These are phyloP conservation scores for Cetradonia linearis DNA, from an alignment of 495 filamentous ascomycete species.

Conservation along the genomic window DNA sequence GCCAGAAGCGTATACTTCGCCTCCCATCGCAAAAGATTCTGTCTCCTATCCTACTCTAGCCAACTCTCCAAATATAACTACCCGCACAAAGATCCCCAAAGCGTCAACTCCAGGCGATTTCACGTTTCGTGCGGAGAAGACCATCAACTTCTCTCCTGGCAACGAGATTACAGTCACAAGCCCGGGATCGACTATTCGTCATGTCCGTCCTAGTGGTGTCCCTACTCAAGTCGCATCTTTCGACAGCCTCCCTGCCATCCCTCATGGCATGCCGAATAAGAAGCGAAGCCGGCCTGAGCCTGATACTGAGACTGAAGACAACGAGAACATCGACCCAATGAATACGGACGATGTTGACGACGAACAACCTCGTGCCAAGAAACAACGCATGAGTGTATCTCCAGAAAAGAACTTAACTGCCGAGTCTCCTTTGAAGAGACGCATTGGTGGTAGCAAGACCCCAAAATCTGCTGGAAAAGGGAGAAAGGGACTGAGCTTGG, in stretches of 20 bases:
- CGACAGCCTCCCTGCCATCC: slow-evolving; percentile 37
- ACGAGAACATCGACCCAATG: slow-evolving; percentile 26
- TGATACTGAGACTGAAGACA: slow-evolving; percentile 28
- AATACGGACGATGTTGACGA: slow-evolving; percentile 32
- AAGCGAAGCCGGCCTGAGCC: slow-evolving; percentile 49
- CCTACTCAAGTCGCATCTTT: slow-evolving; percentile 23
- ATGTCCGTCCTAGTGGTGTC: slow-evolving; percentile 40
- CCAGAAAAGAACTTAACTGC: slow-evolving; percentile 30
- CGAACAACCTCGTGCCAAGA: slow-evolving; percentile 33
- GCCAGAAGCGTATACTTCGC: slow-evolving; percentile 1
- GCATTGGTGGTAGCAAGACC: slow-evolving; percentile 30
- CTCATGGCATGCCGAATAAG: slow-evolving; percentile 65
- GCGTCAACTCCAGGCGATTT: slow-evolving; percentile 39
- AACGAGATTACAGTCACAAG: slow-evolving; percentile 20
- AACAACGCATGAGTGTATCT: slow-evolving; percentile 30
- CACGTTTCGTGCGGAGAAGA: slow-evolving; percentile 50
- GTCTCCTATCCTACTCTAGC: slow-evolving; percentile 35
- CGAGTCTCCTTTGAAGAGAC: slow-evolving; percentile 27
- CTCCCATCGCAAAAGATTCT: slow-evolving; percentile 28
- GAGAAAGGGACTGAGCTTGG: slow-evolving; percentile 35
- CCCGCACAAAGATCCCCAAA: slow-evolving; percentile 17
- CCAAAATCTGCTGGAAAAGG: slow-evolving; percentile 28
- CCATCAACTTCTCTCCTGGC: slow-evolving; percentile 40
- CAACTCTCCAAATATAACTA: slow-evolving; percentile 24
- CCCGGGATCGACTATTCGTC: slow-evolving; percentile 48